A percentile compares a stretch with the other conserved stretches of the same genome.
Evolutionary conservation across 139 green algal species (phyloP).

Genomic region (Dunaliella primolecta): DNA sequence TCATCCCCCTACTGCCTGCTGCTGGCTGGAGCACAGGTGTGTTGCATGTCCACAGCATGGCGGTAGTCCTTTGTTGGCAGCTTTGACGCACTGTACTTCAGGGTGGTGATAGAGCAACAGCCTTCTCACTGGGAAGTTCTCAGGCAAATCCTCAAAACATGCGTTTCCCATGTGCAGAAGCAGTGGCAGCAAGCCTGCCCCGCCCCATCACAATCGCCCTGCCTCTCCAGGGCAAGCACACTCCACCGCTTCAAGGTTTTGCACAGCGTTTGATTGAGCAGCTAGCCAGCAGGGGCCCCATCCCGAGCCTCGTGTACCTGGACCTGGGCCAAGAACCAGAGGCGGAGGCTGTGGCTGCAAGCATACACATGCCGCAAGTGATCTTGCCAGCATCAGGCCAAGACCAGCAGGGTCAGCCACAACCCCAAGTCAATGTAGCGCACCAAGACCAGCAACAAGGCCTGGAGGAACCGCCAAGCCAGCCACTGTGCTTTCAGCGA

Average conservation of each 20-base stretch:
- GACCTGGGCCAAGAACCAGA: neutral
- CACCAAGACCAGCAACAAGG: neutral
- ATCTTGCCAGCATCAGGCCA: neutral
- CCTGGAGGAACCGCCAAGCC: neutral
- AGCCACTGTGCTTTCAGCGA: conserved; percentile 45
- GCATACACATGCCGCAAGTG: neutral
- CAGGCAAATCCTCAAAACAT: no score
- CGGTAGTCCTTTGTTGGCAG: no score
- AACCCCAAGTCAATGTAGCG: neutral
- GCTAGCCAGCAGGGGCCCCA: neutral
- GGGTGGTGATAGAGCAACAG: no score
- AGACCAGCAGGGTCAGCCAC: neutral
- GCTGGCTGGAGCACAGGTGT: no score
- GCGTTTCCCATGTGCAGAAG: neutral
- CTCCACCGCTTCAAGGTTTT: neutral
- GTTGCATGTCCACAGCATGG: no score
- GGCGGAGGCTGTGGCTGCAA: neutral
- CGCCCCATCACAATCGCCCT: neutral
- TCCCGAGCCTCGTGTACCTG: neutral
- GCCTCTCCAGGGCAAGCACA: neutral
- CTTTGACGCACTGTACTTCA: no score
- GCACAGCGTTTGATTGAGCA: neutral
- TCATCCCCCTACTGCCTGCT: no score
- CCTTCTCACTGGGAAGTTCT: no score
- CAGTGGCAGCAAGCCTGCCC: neutral